Percentiles rank a stretch among this genome's conserved stretches.
Evolutionary conservation across 2,329 filamentous ascomycete species (phyloP).

Genomic region (Calonectria montana): DNA sequence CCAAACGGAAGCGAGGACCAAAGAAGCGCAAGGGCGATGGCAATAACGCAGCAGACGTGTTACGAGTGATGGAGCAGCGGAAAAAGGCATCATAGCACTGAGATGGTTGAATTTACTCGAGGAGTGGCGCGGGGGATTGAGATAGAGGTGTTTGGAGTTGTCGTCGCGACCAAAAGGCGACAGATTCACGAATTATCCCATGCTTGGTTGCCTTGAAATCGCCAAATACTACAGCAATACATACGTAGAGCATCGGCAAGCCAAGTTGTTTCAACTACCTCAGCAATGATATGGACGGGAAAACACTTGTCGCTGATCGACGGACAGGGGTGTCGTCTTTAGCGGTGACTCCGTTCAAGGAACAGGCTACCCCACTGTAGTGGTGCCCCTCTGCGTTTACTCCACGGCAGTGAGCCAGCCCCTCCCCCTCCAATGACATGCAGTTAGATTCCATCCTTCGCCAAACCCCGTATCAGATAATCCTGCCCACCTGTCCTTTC

Average conservation of each 20-base stretch:
- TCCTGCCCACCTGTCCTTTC: background rate
- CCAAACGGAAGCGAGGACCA: slow-evolving; percentile 75
- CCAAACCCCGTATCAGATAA: background rate
- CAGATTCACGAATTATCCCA: background rate
- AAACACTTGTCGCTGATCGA: too few relatives aligned
- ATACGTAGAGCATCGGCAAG: too few relatives aligned
- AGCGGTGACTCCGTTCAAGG: background rate
- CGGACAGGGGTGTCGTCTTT: background rate
- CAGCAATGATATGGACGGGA: background rate
- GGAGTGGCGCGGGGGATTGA: background rate
- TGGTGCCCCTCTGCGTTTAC: slow-evolving; percentile 2
- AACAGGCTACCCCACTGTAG: slow-evolving; percentile 12
- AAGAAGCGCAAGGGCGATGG: slow-evolving; percentile 84
- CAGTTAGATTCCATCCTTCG: background rate
- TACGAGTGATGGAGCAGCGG: slow-evolving; percentile 78
- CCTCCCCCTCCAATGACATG: slow-evolving; percentile 1
- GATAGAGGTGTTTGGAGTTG: too few relatives aligned
- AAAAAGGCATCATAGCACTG: slow-evolving; percentile 48
- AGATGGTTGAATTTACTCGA: background rate
- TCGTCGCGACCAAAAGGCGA: background rate
- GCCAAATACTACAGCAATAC: too few relatives aligned
- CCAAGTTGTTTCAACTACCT: too few relatives aligned
- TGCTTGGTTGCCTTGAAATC: background rate
- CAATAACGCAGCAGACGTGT: slow-evolving; percentile 83
- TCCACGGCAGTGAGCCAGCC: slow-evolving; percentile 3